Base-by-base conservation (phyloP, 352 stramenopile species). In the Phytophthora colocasiae region DNA sequence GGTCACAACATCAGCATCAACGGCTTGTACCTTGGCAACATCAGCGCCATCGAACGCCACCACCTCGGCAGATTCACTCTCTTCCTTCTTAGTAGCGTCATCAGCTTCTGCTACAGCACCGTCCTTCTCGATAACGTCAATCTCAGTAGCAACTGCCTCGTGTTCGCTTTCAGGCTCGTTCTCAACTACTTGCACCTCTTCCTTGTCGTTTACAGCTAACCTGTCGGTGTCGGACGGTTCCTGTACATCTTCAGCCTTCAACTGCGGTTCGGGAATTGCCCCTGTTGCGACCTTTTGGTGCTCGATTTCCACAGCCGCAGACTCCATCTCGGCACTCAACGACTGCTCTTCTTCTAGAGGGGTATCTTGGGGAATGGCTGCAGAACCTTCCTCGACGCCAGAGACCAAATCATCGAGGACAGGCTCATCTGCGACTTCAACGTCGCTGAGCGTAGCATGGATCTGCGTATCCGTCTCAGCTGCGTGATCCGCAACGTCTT, bases 321-420 rank as follows among this genome's bases (percentile, higher is more conserved):
- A 17, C 51, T 64, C 39, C 49, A 60, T 74, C 12, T 43, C 53
- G 5, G 46, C 31, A 3, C 40, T 19, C 15, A 29, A 49, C n/a
- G 34, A 6, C 22, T 46, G 24, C 17, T 40, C 39, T 60, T 39
- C n/a, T 32, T 48, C 22, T 54, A 52, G 4, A 34, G 15, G 10
- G 6, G 66, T 17, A 63, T 61, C 54, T 71, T 67, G 43, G 12
- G 43, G 63, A 77, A 69, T 73, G 59, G 36, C 57, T 46, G 51
- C 62, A 63, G 58, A 77, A 77, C 14, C 27, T 66, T 77, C 58
- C 19, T 34, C 34, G 26, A 7, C 31, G 22, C 7, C 48, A 14
- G 31, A 34, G n/a, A n/a, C 40, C 24, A 41, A 54, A 44, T 46
- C 52, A 45, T 54, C 49, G 27, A 54, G 36, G 50, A 63, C 58